phyloP scores from a whole-genome alignment of 345 rosid species.

The Moricandia moricandioides region DNA sequence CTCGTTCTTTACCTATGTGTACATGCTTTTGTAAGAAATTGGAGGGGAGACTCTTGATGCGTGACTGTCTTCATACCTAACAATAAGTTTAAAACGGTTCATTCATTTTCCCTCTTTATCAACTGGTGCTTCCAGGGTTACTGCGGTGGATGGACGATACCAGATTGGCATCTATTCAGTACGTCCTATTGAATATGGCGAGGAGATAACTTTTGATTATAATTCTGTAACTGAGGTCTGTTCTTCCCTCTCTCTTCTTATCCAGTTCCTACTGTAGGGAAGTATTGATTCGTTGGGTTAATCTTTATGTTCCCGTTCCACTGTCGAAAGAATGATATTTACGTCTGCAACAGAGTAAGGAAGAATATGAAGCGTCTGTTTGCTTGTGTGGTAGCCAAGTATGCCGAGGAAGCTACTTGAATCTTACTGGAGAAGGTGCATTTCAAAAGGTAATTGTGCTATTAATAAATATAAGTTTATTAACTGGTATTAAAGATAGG shows the following conservation, averaged over 20 bases:
- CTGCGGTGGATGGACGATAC: constrained; percentile 96
- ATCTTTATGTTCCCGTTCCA: constrained; percentile 19
- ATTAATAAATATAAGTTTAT: constrained; percentile 8
- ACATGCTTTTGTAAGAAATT: not conserved
- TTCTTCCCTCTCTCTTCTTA: constrained; percentile 6
- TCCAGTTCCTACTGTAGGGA: constrained; percentile 3
- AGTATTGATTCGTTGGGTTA: constrained; percentile 8
- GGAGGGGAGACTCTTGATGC: not conserved
- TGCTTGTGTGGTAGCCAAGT: constrained; percentile 99
- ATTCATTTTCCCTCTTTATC: constrained; percentile 16
- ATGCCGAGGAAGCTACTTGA: constrained; percentile 98
- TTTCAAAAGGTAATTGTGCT: constrained; percentile 68
- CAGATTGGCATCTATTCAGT: constrained; percentile 94
- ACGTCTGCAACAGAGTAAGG: constrained; percentile 74
- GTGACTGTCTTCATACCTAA: not conserved
- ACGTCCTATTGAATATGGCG: constrained; percentile 76
- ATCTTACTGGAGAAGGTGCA: constrained; percentile 98
- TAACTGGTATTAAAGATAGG: constrained; percentile 17
- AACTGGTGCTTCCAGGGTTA: constrained; percentile 59
- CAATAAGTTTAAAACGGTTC: not conserved
- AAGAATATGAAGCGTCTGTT: constrained; percentile 99
- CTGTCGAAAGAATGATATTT: constrained; percentile 22
- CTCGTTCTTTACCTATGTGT: constrained; percentile 1
- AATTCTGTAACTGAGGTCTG: constrained; percentile 97
- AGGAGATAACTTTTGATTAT: constrained; percentile 97